Evolutionary conservation across 768 basidiomycete genomes (phyloP).

Genomic region (Podaxis sp.): DNA sequence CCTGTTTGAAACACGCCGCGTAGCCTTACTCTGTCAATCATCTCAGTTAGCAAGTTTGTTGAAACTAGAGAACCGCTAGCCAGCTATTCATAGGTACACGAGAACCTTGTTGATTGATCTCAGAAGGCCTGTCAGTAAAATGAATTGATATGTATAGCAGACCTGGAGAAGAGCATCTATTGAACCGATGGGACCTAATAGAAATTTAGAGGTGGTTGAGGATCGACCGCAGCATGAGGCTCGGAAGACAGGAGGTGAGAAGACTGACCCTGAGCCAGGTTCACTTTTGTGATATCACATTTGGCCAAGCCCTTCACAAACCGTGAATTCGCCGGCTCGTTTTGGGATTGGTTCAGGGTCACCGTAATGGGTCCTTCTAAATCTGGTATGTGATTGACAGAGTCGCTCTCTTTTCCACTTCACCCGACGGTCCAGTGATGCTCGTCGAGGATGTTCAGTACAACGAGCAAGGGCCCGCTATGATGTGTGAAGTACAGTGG

Average conservation of each 20-base stretch:
- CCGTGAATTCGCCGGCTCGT: constrained; percentile 1
- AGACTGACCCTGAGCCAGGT: neutral
- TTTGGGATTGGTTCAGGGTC: neutral
- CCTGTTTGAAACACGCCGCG: neutral
- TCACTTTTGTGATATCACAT: constrained; percentile 8
- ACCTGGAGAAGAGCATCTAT: neutral
- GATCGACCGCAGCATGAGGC: neutral
- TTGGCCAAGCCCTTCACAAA: neutral
- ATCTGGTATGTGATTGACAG: constrained; percentile 4
- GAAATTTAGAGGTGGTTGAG: constrained; percentile 5
- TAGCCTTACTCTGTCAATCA: neutral
- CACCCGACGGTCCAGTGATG: constrained; percentile 9
- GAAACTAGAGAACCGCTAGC: too few relatives aligned
- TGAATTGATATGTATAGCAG: neutral
- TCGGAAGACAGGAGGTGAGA: neutral
- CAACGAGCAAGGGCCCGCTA: constrained; percentile 1
- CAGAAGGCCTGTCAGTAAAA: neutral
- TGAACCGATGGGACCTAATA: neutral
- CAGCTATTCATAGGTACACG: neutral
- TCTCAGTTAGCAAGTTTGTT: neutral
- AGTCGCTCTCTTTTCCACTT: neutral
- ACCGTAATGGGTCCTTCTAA: neutral
- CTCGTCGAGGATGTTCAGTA: constrained; percentile 1
- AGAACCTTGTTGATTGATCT: neutral
- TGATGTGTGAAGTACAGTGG: constrained; percentile 2